Base-by-base conservation (phyloP, 2,329 filamentous ascomycete genomes). In the Trichoderma koningiopsis region DNA sequence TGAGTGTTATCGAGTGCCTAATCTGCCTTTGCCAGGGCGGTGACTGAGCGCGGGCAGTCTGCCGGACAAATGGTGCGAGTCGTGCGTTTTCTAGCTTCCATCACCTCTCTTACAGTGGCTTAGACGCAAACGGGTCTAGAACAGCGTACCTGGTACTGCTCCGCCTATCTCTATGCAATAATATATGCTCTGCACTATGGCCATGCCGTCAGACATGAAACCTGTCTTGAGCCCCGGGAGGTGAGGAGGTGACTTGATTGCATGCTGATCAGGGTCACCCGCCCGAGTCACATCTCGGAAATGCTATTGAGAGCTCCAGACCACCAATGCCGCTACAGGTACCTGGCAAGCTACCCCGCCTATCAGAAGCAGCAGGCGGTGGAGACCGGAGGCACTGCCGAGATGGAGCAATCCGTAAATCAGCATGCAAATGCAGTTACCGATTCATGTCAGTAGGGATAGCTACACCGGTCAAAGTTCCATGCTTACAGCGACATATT, bases 311-410 rank as follows among this genome's bases (percentile, higher is more conserved):
- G 60, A 43, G n/a, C 52, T 43, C 33, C 31, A 13, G 31, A 1
- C 43, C 33, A 35, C 13, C 33, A 10, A 35, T 16, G 56, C 64
- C 7, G 40, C 16, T 43, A 43, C 19, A 43, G 40, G 40, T n/a
- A 43, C 40, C 40, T 19, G 40, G 40, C 40, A 43, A 43, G 40
- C 40, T 53, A 68, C 68, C 68, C 68, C 68, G 61, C 68, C 55
- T 59, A 47, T 61, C 52, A 47, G 29, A 68, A 62, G 27, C 24
- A 53, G 66, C 35, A 68, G 66, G 66, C 66, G 66, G 66, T 68
- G 66, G 40, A 19, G 57, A 24, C 22, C 27, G 35, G 57, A 49
- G 58, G 37, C 43, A 8, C 40, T 40, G 11, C 58, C 43, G 58
- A 47, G 29, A 61, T 61, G 58, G 58, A 22, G 40, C 19, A n/a